Evolutionary conservation across 805 yeast species (phyloP), one percentile per base, ranked within the genome.

Genomic region (Yamadazyma tumulicola): DNA sequence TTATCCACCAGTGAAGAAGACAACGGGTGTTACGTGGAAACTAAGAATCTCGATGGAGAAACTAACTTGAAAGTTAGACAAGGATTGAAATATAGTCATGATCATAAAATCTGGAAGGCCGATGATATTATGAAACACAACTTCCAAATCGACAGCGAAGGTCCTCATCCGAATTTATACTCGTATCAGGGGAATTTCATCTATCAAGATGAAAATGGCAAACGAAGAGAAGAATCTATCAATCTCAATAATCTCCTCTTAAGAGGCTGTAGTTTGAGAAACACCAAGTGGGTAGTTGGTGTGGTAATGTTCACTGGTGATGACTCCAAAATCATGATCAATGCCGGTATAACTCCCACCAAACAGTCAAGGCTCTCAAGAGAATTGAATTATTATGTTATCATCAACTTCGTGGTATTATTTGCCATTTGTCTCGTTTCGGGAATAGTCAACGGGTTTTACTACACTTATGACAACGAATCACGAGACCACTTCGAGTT

Each of bases 261-360:
- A 26, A 74, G 94, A 62, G 94, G 94, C 17, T 82, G 86, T 49
- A 68, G 75, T n/a, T 61, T 85, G 36, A 72, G 93, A 61, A 85
- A 85, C 51, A 84, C 93, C 1, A 81, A 80, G 56, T 85, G 93
- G 93, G 87, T 75, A 16, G 70, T 84, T 53, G 93, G 93, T 37
- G 49, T 84, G 18, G 93, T 83, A 12, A 65, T 75, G 3, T 84
- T 80, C 59, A 84, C 93, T 4, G 94, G 94, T 51, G 69, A 69
- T 29, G 93, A 85, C 45, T 75, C 94, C 3, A 85, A 85, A 49
- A 83, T 84, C 51, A 83, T 84, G 87, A 61, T 84, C 42, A 85
- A 85, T 56, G 71, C 91, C 2, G 93, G 93, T 53, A 64, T 73
- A 13, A 85, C 93, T 1, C 93, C 93, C 29, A 73, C 89, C 4